phyloP scores from a whole-genome alignment of 495 filamentous ascomycete genomes.

The Pyrenopolyporus hunteri region DNA sequence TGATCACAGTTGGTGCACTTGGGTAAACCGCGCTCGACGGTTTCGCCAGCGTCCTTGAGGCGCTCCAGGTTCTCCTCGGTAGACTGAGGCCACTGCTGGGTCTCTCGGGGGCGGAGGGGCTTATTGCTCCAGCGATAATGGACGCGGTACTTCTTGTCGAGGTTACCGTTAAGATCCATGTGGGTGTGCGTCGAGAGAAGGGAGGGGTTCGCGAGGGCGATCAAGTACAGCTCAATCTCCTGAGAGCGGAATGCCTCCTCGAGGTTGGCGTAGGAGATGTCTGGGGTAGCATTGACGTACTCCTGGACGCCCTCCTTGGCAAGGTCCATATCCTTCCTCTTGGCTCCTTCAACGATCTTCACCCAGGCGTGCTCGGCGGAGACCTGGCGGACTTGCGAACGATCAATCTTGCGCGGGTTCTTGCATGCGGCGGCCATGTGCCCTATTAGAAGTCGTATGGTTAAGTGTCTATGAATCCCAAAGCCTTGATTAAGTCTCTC shows the following conservation, averaged over 20 bases:
- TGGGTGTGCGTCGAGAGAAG: conserved; percentile 67
- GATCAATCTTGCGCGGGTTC: conserved; percentile 70
- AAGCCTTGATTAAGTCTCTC: neutral
- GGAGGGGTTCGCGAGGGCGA: conserved; percentile 73
- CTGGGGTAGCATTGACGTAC: conserved; percentile 75
- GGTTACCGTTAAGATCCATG: conserved; percentile 83
- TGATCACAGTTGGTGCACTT: conserved; percentile 77
- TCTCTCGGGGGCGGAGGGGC: conserved; percentile 66
- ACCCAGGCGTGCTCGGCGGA: conserved; percentile 73
- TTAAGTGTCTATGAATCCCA: neutral
- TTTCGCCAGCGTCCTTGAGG: conserved; percentile 72
- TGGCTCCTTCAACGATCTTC: conserved; percentile 64
- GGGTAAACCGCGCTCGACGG: conserved; percentile 67
- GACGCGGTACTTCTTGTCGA: conserved; percentile 76
- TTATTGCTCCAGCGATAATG: conserved; percentile 69
- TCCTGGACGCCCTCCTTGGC: conserved; percentile 73
- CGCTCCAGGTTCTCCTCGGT: conserved; percentile 76
- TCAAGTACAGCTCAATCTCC: conserved; percentile 68
- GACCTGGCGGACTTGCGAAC: conserved; percentile 62
- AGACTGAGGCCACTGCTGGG: conserved; percentile 66
- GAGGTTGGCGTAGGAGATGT: conserved; percentile 70
- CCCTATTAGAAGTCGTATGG: conserved; percentile 51
- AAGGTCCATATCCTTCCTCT: conserved; percentile 71
- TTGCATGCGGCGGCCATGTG: conserved; percentile 71
- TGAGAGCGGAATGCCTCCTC: conserved; percentile 75